Conservation (phyloP, 2,329 filamentous ascomycete genomes). For the Penicillium sclerotiorum region DNA sequence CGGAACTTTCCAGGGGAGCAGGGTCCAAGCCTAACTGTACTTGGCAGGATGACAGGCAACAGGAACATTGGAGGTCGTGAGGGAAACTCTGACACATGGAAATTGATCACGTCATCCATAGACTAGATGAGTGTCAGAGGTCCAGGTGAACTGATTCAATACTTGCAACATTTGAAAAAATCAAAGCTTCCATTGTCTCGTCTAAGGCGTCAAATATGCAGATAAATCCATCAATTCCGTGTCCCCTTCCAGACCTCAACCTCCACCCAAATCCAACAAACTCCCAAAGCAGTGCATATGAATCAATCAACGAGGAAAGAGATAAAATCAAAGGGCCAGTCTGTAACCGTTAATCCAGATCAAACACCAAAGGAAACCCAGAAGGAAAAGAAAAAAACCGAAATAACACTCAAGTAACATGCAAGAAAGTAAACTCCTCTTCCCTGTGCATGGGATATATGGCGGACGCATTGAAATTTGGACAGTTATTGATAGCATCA, state of each 20-base stretch:
- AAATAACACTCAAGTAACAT: slow-evolving; percentile 4
- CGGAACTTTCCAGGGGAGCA: too few species aligned
- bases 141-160: background rate
- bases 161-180: background rate
- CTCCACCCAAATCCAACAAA: slow-evolving; percentile 12
- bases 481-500: slow-evolving; percentile 5
- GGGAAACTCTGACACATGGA: too few species aligned
- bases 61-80: too few species aligned
- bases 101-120: too few species aligned
- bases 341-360: slow-evolving; percentile 21
- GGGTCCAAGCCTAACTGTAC: too few species aligned
- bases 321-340: slow-evolving; percentile 21
- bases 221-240: slow-evolving; percentile 5
- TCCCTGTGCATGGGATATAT: slow-evolving; percentile 30
- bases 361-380: slow-evolving; percentile 17
- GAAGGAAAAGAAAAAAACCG: slow-evolving; percentile 3
- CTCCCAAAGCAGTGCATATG: slow-evolving; percentile 22
- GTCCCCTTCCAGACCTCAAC: background rate
- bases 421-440: slow-evolving; percentile 12
- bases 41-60: too few species aligned
- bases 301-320: background rate
- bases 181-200: slow-evolving; percentile 6
- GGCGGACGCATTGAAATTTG: slow-evolving; percentile 13
- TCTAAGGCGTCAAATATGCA: slow-evolving; percentile 24
- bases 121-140: too few species aligned